Conservation (phyloP, 345 rosid species). For the Citrus australasica region DNA sequence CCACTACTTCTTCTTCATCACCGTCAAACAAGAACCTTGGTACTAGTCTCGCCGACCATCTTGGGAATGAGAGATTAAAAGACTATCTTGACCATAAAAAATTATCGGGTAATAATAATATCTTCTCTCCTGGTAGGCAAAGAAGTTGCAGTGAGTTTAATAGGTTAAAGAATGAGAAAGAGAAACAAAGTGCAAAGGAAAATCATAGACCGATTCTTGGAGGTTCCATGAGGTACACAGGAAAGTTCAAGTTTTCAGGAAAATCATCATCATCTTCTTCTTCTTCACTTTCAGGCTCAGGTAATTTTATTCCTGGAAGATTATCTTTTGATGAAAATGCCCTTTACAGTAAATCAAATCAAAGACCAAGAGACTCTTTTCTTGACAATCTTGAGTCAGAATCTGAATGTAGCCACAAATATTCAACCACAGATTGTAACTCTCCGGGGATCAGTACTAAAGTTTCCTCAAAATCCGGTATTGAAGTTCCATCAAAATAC, state of each 20-base stretch:
- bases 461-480: slow-evolving; percentile 36
- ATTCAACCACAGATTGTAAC: slow-evolving; percentile 24
- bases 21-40: slow-evolving; percentile 30
- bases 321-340: slow-evolving; percentile 51
- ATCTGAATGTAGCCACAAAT: slow-evolving; percentile 43
- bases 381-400: slow-evolving; percentile 35
- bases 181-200: slow-evolving; percentile 38
- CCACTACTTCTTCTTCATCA: slow-evolving; percentile 22
- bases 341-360: slow-evolving; percentile 26
- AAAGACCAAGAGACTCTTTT: slow-evolving; percentile 26
- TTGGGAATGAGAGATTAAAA: slow-evolving; percentile 42
- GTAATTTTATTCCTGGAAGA: slow-evolving; percentile 38
- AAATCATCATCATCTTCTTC: slow-evolving; percentile 31
- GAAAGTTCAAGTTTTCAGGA: slow-evolving; percentile 35
- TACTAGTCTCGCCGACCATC: slow-evolving; percentile 47
- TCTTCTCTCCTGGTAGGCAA: slow-evolving; percentile 28
- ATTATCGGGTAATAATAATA: background rate
- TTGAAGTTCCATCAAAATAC: slow-evolving; percentile 57
- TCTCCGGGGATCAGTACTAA: slow-evolving; percentile 12
- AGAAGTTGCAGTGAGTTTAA: slow-evolving; percentile 30
- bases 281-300: slow-evolving; percentile 20
- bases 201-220: slow-evolving; percentile 47
- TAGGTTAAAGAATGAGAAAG: slow-evolving; percentile 27
- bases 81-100: slow-evolving; percentile 36
- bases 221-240: slow-evolving; percentile 52